phyloP scores from a whole-genome alignment of 2,329 filamentous ascomycete species.

The Raffaelea albimanens region DNA sequence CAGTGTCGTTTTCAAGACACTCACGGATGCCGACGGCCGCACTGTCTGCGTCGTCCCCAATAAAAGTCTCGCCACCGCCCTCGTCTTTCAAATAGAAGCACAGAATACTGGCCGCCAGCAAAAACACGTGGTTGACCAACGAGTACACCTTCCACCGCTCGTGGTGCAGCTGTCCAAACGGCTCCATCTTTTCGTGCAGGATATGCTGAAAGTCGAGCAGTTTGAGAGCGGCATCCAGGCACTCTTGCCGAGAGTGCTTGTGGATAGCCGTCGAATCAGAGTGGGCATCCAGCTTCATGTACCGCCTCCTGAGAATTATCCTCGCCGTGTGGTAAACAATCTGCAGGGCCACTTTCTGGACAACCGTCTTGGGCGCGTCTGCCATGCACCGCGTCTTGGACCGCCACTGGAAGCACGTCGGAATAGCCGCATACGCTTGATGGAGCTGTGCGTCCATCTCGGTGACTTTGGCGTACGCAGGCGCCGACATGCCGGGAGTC shows the following conservation, averaged over 20 bases:
- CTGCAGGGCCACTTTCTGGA: slow-evolving; percentile 19
- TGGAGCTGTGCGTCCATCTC: slow-evolving; percentile 13
- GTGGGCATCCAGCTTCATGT: slow-evolving; percentile 13
- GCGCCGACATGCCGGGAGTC: slow-evolving; percentile 14
- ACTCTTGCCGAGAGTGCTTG: slow-evolving; percentile 8
- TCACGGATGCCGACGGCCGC: too few species aligned
- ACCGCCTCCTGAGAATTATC: slow-evolving; percentile 21
- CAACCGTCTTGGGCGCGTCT: slow-evolving; percentile 16
- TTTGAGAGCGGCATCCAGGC: slow-evolving; percentile 17
- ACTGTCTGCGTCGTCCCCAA: background rate
- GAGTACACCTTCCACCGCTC: slow-evolving; percentile 35
- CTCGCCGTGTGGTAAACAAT: slow-evolving; percentile 20
- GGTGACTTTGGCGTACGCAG: slow-evolving; percentile 10
- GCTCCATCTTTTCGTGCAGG: slow-evolving; percentile 20
- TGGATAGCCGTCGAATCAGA: too few species aligned
- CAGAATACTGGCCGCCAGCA: slow-evolving; percentile 41
- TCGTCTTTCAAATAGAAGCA: slow-evolving; percentile 17
- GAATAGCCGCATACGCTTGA: slow-evolving; percentile 15
- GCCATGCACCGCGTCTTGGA: slow-evolving; percentile 18
- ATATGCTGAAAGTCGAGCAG: slow-evolving; percentile 20
- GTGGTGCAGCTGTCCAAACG: slow-evolving; percentile 32
- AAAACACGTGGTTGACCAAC: slow-evolving; percentile 37
- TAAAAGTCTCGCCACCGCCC: background rate
- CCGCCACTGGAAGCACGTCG: slow-evolving; percentile 16
- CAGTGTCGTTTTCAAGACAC: background rate